These are phyloP conservation scores for Boletus huronensis DNA, from an alignment of 768 basidiomycete genomes.

Conservation along the genomic window DNA sequence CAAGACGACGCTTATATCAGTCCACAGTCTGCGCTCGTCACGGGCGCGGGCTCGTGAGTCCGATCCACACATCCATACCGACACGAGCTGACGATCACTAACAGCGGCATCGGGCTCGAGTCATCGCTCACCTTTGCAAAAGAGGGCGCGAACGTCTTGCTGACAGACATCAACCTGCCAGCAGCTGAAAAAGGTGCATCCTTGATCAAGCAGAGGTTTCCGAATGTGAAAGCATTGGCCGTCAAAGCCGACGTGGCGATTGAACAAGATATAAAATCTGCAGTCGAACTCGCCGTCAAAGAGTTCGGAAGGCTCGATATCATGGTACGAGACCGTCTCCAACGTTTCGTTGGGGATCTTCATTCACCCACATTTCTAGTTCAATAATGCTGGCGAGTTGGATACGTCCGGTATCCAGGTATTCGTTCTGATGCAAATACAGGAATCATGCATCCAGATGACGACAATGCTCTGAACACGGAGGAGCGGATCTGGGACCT, in stretches of 20 bases:
- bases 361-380: conserved; percentile 44
- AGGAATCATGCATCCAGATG: conserved; percentile 98
- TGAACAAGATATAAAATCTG: conserved; percentile 79
- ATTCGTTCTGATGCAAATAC: conserved; percentile 4
- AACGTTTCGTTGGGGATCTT: neutral
- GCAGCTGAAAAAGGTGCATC: conserved; percentile 67
- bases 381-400: conserved; percentile 81
- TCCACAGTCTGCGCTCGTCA: conserved; percentile 69
- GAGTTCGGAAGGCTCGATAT: conserved; percentile 93
- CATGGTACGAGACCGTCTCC: conserved; percentile 56
- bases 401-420: neutral
- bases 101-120: conserved; percentile 94
- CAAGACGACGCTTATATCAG: conserved; percentile 11
- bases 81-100: conserved; percentile 9
- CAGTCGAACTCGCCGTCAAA: conserved; percentile 74
- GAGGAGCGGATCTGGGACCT: conserved; percentile 96
- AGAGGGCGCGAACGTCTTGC: conserved; percentile 89
- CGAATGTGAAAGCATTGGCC: conserved; percentile 65
- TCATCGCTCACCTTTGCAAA: conserved; percentile 91
- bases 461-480: conserved; percentile 94
- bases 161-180: conserved; percentile 81
- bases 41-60: conserved; percentile 85
- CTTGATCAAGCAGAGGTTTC: conserved; percentile 61
- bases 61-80: neutral
- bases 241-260: conserved; percentile 84